These are phyloP conservation scores for Citrus glauca DNA, from an alignment of 345 rosid genomes.

Conservation along the genomic window DNA sequence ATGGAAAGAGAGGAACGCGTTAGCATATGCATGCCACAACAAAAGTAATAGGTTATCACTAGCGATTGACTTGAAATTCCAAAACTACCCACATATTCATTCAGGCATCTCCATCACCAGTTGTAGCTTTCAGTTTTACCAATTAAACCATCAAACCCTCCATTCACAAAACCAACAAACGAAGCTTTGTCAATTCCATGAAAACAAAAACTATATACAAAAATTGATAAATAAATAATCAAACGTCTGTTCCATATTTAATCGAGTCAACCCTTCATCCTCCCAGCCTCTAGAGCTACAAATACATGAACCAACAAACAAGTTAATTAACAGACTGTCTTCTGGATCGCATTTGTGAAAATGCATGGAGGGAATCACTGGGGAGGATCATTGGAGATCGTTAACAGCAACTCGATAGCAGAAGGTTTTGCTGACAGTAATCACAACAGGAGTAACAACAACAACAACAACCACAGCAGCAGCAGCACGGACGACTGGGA, in stretches of 20 bases:
- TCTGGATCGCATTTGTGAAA: neutral
- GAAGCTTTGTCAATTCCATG: neutral
- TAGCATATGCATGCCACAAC: no score
- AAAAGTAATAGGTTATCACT: no score
- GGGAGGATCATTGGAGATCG: constrained; percentile 75
- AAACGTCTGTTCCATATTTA: neutral
- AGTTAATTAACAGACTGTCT: no score
- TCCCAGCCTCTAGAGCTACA: neutral
- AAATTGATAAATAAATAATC: neutral
- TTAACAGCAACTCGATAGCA: constrained; percentile 14
- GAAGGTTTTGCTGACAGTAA: no score
- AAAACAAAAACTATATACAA: no score
- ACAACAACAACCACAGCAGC: no score
- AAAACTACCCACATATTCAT: no score
- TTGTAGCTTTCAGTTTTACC: neutral
- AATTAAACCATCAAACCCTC: neutral
- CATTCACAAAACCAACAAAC: neutral
- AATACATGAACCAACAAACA: neutral
- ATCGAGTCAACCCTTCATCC: neutral
- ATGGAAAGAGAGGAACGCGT: no score
- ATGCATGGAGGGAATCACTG: constrained; percentile 72
- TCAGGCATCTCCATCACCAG: neutral
- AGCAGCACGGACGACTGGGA: no score
- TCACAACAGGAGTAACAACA: no score
- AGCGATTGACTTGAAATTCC: no score